phyloP scores from a whole-genome alignment of 2,329 filamentous ascomycete genomes.

The Drechslerella stenobrocha region DNA sequence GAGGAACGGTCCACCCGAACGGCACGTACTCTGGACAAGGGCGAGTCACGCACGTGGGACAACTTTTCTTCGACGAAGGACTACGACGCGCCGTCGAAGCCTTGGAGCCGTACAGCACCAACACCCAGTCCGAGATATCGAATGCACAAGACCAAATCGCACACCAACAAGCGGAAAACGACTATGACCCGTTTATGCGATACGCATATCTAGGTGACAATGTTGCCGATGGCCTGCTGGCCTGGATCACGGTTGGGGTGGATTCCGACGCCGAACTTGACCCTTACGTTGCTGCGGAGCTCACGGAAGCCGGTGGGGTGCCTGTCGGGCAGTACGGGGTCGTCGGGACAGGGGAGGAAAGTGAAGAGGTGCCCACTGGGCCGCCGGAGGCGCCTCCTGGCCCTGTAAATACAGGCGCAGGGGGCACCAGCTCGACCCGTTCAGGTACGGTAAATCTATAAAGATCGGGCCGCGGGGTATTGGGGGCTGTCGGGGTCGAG shows the following conservation, averaged over 20 bases:
- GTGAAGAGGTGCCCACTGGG: constrained; percentile 24
- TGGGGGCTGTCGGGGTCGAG: too few relatives aligned
- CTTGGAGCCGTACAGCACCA: constrained; percentile 59
- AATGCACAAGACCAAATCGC: constrained; percentile 62
- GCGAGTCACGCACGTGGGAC: constrained; percentile 65
- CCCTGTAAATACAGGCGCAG: not conserved
- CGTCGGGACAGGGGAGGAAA: constrained; percentile 43
- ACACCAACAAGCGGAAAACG: constrained; percentile 59
- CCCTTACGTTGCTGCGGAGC: constrained; percentile 54
- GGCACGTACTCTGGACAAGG: constrained; percentile 61
- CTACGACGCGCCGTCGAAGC: constrained; percentile 62
- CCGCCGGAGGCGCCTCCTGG: constrained; percentile 22
- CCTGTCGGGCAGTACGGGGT: constrained; percentile 49
- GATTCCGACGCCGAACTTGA: constrained; percentile 55
- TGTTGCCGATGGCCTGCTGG: constrained; percentile 61
- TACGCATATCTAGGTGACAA: constrained; percentile 63
- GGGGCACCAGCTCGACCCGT: not conserved
- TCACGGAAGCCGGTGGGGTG: constrained; percentile 55
- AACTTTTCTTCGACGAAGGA: constrained; percentile 67
- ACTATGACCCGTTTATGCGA: constrained; percentile 64
- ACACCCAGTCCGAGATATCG: constrained; percentile 59
- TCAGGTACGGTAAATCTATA: constrained; percentile 10
- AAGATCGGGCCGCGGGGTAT: not conserved
- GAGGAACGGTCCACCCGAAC: constrained; percentile 56
- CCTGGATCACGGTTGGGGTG: constrained; percentile 62